phyloP scores from a whole-genome alignment of 495 filamentous ascomycete genomes.

The Filosporella fistucella region DNA sequence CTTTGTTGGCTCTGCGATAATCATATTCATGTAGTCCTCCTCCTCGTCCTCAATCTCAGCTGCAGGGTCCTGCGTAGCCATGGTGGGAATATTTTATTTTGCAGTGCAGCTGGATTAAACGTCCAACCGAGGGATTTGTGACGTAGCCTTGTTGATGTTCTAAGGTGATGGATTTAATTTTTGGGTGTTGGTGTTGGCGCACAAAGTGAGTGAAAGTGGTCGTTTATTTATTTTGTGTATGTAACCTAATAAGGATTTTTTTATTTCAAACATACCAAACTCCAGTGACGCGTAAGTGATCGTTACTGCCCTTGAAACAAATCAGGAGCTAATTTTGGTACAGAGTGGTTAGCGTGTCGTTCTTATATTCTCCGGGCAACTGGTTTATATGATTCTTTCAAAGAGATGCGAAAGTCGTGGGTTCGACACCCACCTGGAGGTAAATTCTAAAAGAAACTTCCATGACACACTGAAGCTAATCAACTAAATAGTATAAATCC shows the following conservation, averaged over 20 bases:
- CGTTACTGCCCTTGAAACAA: constrained; percentile 25
- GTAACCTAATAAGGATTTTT: constrained; percentile 17
- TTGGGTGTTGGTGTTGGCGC: no score
- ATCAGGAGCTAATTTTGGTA: constrained; percentile 19
- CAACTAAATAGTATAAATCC: no score
- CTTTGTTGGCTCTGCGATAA: constrained; percentile 36
- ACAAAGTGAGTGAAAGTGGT: no score
- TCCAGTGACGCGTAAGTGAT: constrained; percentile 30
- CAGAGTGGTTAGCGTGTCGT: constrained; percentile 31
- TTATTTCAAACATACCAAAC: constrained; percentile 24
- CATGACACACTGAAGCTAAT: no score
- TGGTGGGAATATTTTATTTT: constrained; percentile 3
- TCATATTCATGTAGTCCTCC: constrained; percentile 66
- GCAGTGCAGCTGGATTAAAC: no score
- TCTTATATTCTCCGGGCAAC: constrained; percentile 28
- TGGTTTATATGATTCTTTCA: constrained; percentile 25
- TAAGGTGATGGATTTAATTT: no score
- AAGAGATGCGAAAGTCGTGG: constrained; percentile 23
- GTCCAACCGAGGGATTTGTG: no score
- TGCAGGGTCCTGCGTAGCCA: constrained; percentile 15
- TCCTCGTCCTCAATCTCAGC: constrained; percentile 23
- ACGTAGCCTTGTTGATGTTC: no score
- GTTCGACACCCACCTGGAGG: constrained; percentile 16
- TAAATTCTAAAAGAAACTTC: background rate
- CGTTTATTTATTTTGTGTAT: no score